phyloP scores from a whole-genome alignment of 768 basidiomycete species.

The Lactifluus rugatus region DNA sequence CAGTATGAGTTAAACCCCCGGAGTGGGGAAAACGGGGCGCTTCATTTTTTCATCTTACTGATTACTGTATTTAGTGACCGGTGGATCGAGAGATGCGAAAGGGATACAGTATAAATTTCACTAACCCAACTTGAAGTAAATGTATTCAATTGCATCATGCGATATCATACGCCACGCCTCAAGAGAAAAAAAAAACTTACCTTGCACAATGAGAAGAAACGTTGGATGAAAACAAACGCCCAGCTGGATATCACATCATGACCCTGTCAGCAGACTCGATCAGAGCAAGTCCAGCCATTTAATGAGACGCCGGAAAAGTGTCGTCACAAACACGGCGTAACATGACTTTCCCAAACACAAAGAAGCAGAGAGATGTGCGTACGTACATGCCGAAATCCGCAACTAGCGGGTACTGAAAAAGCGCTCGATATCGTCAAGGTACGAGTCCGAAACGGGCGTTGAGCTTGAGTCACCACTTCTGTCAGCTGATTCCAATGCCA shows the following conservation, averaged over 20 bases:
- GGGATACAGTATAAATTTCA: not conserved
- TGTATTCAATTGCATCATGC: not conserved
- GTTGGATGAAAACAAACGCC: not conserved
- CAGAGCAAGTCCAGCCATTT: not conserved
- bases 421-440: not conserved
- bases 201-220: not conserved
- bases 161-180: not conserved
- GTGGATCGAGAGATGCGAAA: not conserved
- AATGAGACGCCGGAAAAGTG: not conserved
- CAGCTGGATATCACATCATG: not conserved
- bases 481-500: not conserved
- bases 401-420: not conserved
- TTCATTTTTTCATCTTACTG: not conserved
- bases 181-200: not conserved
- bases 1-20: not conserved
- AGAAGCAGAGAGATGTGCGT: not conserved
- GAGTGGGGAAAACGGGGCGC: not conserved
- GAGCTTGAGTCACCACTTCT: not conserved
- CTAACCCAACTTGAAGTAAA: not conserved
- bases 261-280: constrained; percentile 8
- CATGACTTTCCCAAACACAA: not conserved
- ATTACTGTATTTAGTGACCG: no score
- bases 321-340: not conserved
- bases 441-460: not conserved
- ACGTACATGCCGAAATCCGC: not conserved